phyloP scores from a whole-genome alignment of 345 rosid genomes.

The Streptanthus diversifolius region DNA sequence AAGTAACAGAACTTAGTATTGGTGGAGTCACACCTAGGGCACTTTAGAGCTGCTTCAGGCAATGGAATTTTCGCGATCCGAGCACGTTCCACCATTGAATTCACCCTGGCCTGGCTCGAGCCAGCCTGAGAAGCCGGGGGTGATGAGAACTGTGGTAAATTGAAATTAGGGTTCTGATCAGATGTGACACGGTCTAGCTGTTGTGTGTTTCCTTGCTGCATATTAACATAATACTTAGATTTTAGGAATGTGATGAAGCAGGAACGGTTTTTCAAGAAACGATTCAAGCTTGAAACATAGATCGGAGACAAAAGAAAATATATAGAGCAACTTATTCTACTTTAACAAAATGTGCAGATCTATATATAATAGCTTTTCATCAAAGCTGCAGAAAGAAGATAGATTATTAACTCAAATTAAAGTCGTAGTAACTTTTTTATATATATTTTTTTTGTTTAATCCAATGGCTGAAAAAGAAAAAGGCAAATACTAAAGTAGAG shows the following conservation, averaged over 20 bases:
- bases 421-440: slow-evolving; percentile 12
- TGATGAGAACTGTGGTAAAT: slow-evolving; percentile 18
- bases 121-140: slow-evolving; percentile 28
- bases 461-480: background rate
- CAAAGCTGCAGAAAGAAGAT: slow-evolving; percentile 30
- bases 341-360: slow-evolving; percentile 17
- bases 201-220: slow-evolving; percentile 35
- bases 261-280: background rate
- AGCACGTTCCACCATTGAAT: slow-evolving; percentile 77
- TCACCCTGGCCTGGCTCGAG: slow-evolving; percentile 46
- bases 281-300: slow-evolving; percentile 18
- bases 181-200: slow-evolving; percentile 20
- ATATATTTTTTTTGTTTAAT: background rate
- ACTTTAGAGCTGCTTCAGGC: slow-evolving; percentile 61
- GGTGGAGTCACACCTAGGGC: slow-evolving; percentile 81
- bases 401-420: slow-evolving; percentile 9
- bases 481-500: background rate
- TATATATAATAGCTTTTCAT: slow-evolving; percentile 15
- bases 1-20: slow-evolving; percentile 86
- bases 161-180: slow-evolving; percentile 28
- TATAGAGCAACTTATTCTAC: background rate
- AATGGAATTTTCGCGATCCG: slow-evolving; percentile 54
- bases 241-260: background rate
- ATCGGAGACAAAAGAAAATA: slow-evolving; percentile 9
- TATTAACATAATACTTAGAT: background rate